phyloP scores from a whole-genome alignment of 441 rosid species.

The Brassica hybrid region DNA sequence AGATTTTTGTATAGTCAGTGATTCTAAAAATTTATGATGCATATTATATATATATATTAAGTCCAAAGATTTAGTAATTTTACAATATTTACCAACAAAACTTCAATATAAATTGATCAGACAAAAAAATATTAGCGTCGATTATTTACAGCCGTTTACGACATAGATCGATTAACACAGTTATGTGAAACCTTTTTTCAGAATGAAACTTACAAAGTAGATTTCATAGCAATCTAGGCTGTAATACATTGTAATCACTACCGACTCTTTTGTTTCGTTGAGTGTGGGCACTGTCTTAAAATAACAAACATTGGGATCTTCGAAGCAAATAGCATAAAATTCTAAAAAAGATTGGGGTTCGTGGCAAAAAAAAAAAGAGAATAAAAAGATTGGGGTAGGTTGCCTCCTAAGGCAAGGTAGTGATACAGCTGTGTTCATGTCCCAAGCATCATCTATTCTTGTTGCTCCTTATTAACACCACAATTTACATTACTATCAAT shows the following conservation, averaged over 20 bases:
- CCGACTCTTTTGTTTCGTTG: constrained; percentile 8
- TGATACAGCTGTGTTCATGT: constrained; percentile 65
- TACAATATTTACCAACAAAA: background rate
- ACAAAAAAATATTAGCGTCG: background rate
- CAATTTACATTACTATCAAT: constrained; percentile 28
- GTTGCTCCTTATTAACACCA: constrained; percentile 52
- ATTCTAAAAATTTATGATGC: background rate
- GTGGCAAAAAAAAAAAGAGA: too few species aligned
- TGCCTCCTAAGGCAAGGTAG: constrained; percentile 84
- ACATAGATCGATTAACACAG: background rate
- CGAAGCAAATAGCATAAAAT: constrained; percentile 25
- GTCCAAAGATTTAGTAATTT: background rate
- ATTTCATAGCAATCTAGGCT: background rate
- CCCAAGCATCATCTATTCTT: constrained; percentile 65
- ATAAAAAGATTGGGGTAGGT: constrained; percentile 51
- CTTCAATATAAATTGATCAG: background rate
- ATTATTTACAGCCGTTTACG: background rate
- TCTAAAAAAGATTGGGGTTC: too few species aligned
- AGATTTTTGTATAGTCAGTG: background rate
- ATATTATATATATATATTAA: background rate
- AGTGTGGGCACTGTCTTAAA: constrained; percentile 36
- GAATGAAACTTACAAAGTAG: constrained; percentile 4
- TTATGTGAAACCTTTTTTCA: background rate
- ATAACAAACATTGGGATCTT: constrained; percentile 27
- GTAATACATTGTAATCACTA: background rate